A percentile compares a stretch with the other conserved stretches of the same genome.
These are phyloP conservation scores for Tranzscheliella williamsii DNA, from an alignment of 1,284 basidiomycete species.

Conservation along the genomic window DNA sequence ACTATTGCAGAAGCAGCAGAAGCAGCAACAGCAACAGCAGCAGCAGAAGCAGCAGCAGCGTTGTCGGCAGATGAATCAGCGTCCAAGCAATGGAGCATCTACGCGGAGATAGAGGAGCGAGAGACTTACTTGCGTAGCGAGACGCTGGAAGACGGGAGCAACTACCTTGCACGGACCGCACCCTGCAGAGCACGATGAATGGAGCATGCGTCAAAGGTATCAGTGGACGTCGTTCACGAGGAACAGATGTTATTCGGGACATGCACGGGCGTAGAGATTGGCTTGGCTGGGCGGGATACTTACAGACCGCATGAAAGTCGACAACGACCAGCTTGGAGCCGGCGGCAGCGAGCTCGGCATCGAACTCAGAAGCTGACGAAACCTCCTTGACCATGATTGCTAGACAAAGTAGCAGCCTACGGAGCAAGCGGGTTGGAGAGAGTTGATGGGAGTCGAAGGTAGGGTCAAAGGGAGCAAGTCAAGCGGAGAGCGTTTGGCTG, in stretches of 20 bases:
- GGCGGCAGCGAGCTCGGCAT: conserved; percentile 25
- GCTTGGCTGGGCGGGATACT: conserved; percentile 10
- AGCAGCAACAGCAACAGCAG: too few species aligned
- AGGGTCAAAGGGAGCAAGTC: too few species aligned
- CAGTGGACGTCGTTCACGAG: background rate
- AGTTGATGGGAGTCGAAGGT: background rate
- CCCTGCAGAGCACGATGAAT: conserved; percentile 15
- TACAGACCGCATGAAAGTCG: conserved; percentile 40
- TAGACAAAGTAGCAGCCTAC: background rate
- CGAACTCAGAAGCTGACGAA: conserved; percentile 27
- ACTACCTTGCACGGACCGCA: conserved; percentile 41
- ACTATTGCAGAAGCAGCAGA: conserved; percentile 2
- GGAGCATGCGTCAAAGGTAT: background rate
- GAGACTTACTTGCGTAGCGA: conserved; percentile 23
- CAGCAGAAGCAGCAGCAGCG: too few species aligned
- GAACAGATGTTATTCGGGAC: too few species aligned
- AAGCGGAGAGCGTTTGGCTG: too few species aligned
- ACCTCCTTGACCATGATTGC: conserved; percentile 36
- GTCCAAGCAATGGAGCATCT: too few species aligned
- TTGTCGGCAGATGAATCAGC: background rate
- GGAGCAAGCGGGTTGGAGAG: background rate
- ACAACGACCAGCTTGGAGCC: conserved; percentile 39
- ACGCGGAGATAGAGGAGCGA: too few species aligned
- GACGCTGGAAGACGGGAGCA: conserved; percentile 26
- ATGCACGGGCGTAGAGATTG: too few species aligned